These are phyloP conservation scores for Setaria viridis DNA, from an alignment of 202 grass and related monocot species.

Conservation along the genomic window DNA sequence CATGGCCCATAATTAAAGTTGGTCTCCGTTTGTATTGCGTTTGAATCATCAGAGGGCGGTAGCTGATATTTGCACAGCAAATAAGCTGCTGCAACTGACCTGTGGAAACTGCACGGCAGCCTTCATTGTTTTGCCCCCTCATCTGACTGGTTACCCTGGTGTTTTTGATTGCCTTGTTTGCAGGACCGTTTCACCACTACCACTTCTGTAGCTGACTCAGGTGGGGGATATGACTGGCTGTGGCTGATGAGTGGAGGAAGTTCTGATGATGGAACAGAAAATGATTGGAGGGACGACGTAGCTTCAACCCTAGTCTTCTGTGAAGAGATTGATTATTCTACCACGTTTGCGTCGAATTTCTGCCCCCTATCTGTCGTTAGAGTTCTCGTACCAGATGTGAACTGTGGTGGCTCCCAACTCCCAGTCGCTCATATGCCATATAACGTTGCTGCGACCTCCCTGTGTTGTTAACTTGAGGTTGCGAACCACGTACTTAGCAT, in stretches of 20 bases:
- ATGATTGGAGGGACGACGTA: not conserved
- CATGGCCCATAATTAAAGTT: not conserved
- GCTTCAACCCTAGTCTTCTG: not conserved
- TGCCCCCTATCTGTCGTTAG: not conserved
- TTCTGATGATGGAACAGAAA: slow-evolving; percentile 26
- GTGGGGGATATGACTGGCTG: slow-evolving; percentile 26
- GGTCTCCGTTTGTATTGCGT: not conserved
- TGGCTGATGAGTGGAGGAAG: slow-evolving; percentile 32
- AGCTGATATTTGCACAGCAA: not conserved
- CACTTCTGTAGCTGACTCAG: slow-evolving; percentile 5
- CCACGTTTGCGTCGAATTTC: slow-evolving; percentile 8
- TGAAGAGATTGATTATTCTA: not conserved
- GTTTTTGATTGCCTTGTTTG: slow-evolving; percentile 36
- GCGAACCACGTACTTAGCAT: not conserved
- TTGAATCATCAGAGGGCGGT: not conserved
- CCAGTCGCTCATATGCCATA: slow-evolving; percentile 19
- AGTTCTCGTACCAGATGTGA: not conserved
- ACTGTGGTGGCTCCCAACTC: slow-evolving; percentile 16
- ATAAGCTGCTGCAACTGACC: slow-evolving; percentile 8
- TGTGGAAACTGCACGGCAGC: not conserved
- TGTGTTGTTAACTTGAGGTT: slow-evolving; percentile 7
- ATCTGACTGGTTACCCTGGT: not conserved
- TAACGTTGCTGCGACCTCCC: not conserved
- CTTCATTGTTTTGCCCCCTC: not conserved
- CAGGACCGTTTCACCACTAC: slow-evolving; percentile 28